Evolutionary conservation across 805 yeast species (phyloP).

Genomic region (Wickerhamomyces chaumierensis): DNA sequence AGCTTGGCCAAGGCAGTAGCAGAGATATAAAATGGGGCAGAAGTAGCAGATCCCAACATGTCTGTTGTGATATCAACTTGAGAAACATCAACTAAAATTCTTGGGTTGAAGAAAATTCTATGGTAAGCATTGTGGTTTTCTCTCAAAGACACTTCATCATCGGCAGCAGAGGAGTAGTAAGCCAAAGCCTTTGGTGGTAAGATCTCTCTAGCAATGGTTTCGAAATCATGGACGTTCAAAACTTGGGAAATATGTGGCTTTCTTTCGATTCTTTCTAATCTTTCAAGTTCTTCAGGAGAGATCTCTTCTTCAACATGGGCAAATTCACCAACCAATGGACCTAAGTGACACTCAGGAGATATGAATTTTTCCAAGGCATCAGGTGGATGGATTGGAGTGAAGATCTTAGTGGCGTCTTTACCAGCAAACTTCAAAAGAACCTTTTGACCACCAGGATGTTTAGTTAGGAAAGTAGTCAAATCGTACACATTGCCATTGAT

Average conservation of each 20-base stretch:
- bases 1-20: constrained; percentile 90
- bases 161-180: constrained; percentile 84
- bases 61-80: constrained; percentile 58
- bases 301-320: constrained; percentile 25
- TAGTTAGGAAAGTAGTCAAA: constrained; percentile 57
- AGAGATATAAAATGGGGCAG: constrained; percentile 77
- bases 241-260: constrained; percentile 65
- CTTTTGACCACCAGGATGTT: constrained; percentile 75
- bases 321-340: constrained; percentile 31
- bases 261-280: constrained; percentile 30
- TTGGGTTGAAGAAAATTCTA: constrained; percentile 79
- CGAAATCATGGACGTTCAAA: constrained; percentile 78
- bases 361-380: constrained; percentile 64
- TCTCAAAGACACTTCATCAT: constrained; percentile 82
- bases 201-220: constrained; percentile 70
- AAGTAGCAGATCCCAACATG: constrained; percentile 59
- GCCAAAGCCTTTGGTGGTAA: constrained; percentile 82
- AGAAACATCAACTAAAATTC: constrained; percentile 71
- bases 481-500: constrained; percentile 74
- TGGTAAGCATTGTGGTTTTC: constrained; percentile 89
- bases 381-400: constrained; percentile 84
- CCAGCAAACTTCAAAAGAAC: constrained; percentile 77
- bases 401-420: constrained; percentile 71
- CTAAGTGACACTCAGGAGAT: constrained; percentile 49
- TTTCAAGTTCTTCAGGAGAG: constrained; percentile 26